phyloP scores from a whole-genome alignment of 352 stramenopile species.

The Achlya hypogyna region DNA sequence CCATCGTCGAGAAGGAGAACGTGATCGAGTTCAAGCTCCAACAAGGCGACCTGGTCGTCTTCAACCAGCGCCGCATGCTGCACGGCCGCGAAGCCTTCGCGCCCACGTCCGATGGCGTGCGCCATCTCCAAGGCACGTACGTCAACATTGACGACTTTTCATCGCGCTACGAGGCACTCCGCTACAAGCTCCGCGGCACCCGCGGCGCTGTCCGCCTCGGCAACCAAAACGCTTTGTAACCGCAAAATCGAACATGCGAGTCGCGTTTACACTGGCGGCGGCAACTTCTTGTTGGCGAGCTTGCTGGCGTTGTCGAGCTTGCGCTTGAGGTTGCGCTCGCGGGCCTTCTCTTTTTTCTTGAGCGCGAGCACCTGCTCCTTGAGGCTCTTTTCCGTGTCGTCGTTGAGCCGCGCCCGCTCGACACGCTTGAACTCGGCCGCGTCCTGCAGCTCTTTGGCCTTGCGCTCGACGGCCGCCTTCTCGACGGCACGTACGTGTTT shows the following conservation, averaged over 20 bases:
- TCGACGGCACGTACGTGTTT: constrained; percentile 72
- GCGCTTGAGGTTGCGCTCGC: constrained; percentile 23
- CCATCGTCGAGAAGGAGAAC: constrained; percentile 67
- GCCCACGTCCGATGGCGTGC: constrained; percentile 51
- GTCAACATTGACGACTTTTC: constrained; percentile 82
- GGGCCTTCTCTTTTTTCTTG: constrained; percentile 60
- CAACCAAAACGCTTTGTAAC: background rate
- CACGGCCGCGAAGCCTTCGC: constrained; percentile 73
- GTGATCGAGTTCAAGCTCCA: constrained; percentile 71
- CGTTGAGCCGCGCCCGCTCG: constrained; percentile 55
- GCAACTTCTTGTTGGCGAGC: background rate
- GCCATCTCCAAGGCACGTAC: constrained; percentile 80
- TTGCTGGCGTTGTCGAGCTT: background rate
- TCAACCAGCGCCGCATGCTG: constrained; percentile 73
- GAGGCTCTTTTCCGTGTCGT: constrained; percentile 52
- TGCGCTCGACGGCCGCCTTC: constrained; percentile 57
- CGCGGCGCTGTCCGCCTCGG: background rate
- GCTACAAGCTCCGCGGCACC: constrained; percentile 16
- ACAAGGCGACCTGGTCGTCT: constrained; percentile 73
- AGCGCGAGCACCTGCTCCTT: constrained; percentile 77
- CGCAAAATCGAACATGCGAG: background rate
- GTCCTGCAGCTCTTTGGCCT: constrained; percentile 56
- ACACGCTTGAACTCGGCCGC: constrained; percentile 3
- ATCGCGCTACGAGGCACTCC: constrained; percentile 73
- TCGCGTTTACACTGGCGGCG: too few relatives aligned